Evolutionary conservation across 129 eudicot genomes (phyloP).

Genomic region (Oenanthe sinensis): DNA sequence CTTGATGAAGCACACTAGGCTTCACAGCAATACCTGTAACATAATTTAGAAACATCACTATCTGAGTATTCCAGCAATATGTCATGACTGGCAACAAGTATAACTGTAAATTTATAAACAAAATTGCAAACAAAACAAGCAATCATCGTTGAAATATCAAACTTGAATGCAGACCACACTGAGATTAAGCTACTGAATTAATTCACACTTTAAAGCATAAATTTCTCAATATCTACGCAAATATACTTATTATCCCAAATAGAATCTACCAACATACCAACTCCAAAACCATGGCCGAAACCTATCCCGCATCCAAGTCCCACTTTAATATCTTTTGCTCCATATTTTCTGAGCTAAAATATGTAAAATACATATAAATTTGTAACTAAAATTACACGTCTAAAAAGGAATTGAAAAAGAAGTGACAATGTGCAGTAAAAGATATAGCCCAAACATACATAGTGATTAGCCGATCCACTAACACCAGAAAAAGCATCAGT

Average conservation of each 20-base stretch:
- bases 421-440: not conserved
- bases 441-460: conserved; percentile 43
- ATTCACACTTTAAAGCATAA: not conserved
- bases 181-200: not conserved
- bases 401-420: not conserved
- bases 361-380: not conserved
- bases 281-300: conserved; percentile 96
- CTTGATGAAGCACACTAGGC: conserved; percentile 70
- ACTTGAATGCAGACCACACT: not conserved
- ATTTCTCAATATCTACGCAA: not conserved
- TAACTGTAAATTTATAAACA: not conserved
- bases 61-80: not conserved
- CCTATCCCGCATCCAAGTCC: conserved; percentile 99
- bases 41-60: not conserved
- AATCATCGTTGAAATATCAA: not conserved
- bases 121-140: not conserved
- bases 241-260: too few relatives aligned
- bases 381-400: not conserved
- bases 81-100: not conserved
- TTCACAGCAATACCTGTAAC: conserved; percentile 82
- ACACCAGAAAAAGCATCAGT: conserved; percentile 78
- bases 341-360: conserved; percentile 64
- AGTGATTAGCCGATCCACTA: conserved; percentile 59
- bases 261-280: conserved; percentile 44
- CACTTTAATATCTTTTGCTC: conserved; percentile 72